Evolutionary conservation across 2,329 filamentous ascomycete species (phyloP).

Genomic region (Xylaria sp.): DNA sequence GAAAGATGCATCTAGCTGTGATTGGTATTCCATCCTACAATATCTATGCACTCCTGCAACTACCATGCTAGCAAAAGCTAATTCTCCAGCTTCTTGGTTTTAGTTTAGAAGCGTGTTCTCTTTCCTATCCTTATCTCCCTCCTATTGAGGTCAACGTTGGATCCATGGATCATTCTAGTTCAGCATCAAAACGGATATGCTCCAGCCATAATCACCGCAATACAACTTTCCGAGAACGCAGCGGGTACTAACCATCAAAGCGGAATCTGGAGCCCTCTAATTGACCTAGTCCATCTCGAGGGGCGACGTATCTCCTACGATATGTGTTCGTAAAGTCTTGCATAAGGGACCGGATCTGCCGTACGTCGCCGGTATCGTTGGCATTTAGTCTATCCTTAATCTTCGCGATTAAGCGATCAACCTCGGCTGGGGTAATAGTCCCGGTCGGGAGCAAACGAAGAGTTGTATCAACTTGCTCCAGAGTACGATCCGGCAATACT

Average conservation of each 20-base stretch:
- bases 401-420: conserved; percentile 80
- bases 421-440: conserved; percentile 81
- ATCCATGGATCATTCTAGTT: conserved; percentile 18
- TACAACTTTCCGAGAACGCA: neutral
- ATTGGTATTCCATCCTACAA: conserved; percentile 17
- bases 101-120: neutral
- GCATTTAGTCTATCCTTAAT: conserved; percentile 80
- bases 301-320: conserved; percentile 92
- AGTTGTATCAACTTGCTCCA: conserved; percentile 84
- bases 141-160: neutral
- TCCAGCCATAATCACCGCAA: neutral
- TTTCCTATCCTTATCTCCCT: conserved; percentile 1
- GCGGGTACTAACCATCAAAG: conserved; percentile 66
- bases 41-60: conserved; percentile 20
- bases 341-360: conserved; percentile 84
- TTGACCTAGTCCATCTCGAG: conserved; percentile 86
- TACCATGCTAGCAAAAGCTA: conserved; percentile 11
- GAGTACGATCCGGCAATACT: conserved; percentile 81
- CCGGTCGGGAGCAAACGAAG: conserved; percentile 85
- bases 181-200: neutral
- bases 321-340: conserved; percentile 98
- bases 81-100: conserved; percentile 1
- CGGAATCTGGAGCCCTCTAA: conserved; percentile 89
- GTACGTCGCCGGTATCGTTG: conserved; percentile 67
- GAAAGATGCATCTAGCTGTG: conserved; percentile 14